Conservation (phyloP, 305 asterid genomes). For the Fraxinus latifolia region DNA sequence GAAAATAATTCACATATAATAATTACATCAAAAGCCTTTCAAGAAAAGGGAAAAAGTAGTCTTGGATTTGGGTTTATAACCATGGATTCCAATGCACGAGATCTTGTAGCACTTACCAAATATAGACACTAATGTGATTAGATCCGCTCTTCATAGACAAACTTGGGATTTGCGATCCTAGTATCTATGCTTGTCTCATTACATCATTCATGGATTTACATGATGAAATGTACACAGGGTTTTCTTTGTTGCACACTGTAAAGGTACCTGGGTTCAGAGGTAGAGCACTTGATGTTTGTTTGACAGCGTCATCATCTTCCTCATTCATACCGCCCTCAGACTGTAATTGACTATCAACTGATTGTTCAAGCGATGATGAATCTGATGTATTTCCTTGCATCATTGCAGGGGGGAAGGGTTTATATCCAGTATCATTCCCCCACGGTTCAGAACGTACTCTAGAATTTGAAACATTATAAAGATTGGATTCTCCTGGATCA, state of each 20-base stretch:
- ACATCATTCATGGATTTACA: background rate
- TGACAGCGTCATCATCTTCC: slow-evolving; percentile 51
- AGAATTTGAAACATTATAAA: slow-evolving; percentile 32
- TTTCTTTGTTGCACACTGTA: slow-evolving; percentile 11
- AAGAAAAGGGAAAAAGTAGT: background rate
- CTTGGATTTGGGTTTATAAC: background rate
- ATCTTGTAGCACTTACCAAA: background rate
- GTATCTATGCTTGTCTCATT: background rate
- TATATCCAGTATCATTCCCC: slow-evolving; percentile 47
- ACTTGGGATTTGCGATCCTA: background rate
- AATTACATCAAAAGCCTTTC: background rate
- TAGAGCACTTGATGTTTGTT: slow-evolving; percentile 38
- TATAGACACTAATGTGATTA: background rate
- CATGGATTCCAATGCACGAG: background rate
- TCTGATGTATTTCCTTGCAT: slow-evolving; percentile 54
- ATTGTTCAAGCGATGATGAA: slow-evolving; percentile 50
- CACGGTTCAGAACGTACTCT: slow-evolving; percentile 44
- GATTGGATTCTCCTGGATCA: slow-evolving; percentile 38
- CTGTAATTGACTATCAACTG: slow-evolving; percentile 41
- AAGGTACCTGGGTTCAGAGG: slow-evolving; percentile 44
- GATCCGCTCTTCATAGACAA: background rate
- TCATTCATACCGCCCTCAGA: slow-evolving; percentile 47
- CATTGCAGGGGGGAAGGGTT: slow-evolving; percentile 40
- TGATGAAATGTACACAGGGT: background rate
- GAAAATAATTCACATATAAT: background rate